Evolutionary conservation across 768 basidiomycete species (phyloP), one percentile per base, ranked within the genome.

Genomic region (Boletus sp.): DNA sequence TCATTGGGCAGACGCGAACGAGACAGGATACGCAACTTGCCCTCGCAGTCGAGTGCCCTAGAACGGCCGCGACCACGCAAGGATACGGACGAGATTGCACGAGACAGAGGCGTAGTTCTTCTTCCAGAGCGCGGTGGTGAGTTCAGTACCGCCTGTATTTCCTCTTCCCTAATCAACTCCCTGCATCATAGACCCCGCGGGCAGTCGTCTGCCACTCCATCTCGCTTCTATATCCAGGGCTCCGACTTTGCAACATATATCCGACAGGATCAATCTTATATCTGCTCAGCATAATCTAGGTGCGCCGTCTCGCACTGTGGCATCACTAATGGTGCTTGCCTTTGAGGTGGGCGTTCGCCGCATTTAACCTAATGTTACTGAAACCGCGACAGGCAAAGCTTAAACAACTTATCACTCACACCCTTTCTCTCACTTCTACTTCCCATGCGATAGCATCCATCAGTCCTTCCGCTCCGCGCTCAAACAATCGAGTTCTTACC

Each of bases 371-470:
- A 18, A 10, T 14, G 8, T 28, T 1, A 52, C 58, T 56, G 33
- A 55, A 28, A 4, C 47, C 30, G 3, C 39, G 35, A 15, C 58
- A 91, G 89, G 88, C 88, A 17, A 90, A 90, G 67, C 78, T 93
- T 5, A 93, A 93, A 66, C 88, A 92, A 56, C 81, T 92, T 29
- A 87, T 93, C 60, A 89, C 86, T 1, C 89, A 89, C 62, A 89
- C 90, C 5, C 71, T 93, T 32, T 86, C 89, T 3, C 75, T 92
- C 10, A 91, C 89, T 2, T 84, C 89, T 1, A 80, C 84, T 8
- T 92, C 90, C 7, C 83, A 87, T 62, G 84, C 88, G 30, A 86
- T 91, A 62, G 81, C 85, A 7, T 92, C 90, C 47, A 90, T 93
- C 47, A 78, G 77, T 10, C 84, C 88, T 0, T 83, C 87, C 15